These are phyloP conservation scores for Emergomyces pasteurianus DNA, from an alignment of 2,329 filamentous ascomycete genomes.

Conservation along the genomic window DNA sequence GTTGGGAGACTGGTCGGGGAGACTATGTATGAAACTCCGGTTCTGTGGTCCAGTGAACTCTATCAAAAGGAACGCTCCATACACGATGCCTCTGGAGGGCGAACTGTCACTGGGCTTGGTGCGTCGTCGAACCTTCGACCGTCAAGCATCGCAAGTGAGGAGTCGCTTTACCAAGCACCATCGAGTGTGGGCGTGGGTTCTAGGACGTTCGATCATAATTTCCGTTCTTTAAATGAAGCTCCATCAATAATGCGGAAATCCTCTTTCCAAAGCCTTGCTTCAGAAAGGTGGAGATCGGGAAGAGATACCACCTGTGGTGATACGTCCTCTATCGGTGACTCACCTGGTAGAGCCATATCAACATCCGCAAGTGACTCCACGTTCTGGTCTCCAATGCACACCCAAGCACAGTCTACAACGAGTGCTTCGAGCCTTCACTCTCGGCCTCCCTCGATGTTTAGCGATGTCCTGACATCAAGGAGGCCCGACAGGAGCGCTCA, in stretches of 20 bases:
- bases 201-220: conserved; percentile 21
- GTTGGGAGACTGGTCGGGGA: conserved; percentile 77
- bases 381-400: conserved; percentile 82
- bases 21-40: conserved; percentile 69
- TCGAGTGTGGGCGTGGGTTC: conserved; percentile 12
- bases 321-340: conserved; percentile 47
- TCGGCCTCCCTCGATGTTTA: conserved; percentile 31
- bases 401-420: conserved; percentile 51
- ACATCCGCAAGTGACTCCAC: conserved; percentile 63
- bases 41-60: conserved; percentile 84
- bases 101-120: conserved; percentile 28
- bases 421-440: conserved; percentile 47
- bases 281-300: conserved; percentile 49
- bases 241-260: conserved; percentile 41
- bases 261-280: conserved; percentile 60
- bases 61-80: conserved; percentile 56
- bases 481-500: conserved; percentile 37
- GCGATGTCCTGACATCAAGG: conserved; percentile 23
- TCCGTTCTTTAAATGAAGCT: conserved; percentile 23
- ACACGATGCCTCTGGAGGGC: conserved; percentile 30
- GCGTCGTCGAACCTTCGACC: conserved; percentile 26
- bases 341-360: conserved; percentile 55
- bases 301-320: conserved; percentile 50
- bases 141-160: conserved; percentile 35
- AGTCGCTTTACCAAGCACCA: conserved; percentile 21